Evolutionary conservation across 2,329 filamentous ascomycete genomes (phyloP).

Genomic region (Epichloe baconii): DNA sequence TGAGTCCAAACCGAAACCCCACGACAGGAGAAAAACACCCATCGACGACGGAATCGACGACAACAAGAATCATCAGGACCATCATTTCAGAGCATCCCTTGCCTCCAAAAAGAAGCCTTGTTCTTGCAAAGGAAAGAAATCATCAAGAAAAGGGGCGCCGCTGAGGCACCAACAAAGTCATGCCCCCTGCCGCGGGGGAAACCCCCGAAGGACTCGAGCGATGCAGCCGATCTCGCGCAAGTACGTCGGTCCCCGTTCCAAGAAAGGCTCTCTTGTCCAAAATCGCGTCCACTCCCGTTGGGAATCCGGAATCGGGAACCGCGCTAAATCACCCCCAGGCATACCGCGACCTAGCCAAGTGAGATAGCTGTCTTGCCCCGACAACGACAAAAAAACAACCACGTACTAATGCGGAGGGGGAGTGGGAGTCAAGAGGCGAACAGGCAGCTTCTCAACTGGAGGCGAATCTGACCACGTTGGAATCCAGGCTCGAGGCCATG

Average conservation of each 20-base stretch:
- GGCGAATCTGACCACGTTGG: conserved; percentile 36
- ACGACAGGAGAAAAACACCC: too few relatives aligned
- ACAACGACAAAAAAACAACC: neutral
- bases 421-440: conserved; percentile 31
- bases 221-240: neutral
- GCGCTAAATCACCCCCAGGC: conserved; percentile 2
- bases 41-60: too few relatives aligned
- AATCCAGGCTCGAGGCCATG: conserved; percentile 41
- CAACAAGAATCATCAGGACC: too few relatives aligned
- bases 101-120: too few relatives aligned
- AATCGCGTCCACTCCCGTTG: too few relatives aligned
- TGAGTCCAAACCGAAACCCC: too few relatives aligned
- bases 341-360: conserved; percentile 11
- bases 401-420: too few relatives aligned
- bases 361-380: neutral
- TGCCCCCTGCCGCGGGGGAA: neutral
- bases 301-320: too few relatives aligned
- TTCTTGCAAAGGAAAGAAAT: fast-evolving
- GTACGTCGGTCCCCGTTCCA: neutral
- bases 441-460: conserved; percentile 40
- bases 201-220: neutral
- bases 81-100: too few relatives aligned
- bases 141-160: too few relatives aligned
- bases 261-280: too few relatives aligned
- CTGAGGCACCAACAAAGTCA: neutral